These are phyloP conservation scores for Azolla pinnata DNA, from an alignment of 75 land plant species.

Conservation along the genomic window DNA sequence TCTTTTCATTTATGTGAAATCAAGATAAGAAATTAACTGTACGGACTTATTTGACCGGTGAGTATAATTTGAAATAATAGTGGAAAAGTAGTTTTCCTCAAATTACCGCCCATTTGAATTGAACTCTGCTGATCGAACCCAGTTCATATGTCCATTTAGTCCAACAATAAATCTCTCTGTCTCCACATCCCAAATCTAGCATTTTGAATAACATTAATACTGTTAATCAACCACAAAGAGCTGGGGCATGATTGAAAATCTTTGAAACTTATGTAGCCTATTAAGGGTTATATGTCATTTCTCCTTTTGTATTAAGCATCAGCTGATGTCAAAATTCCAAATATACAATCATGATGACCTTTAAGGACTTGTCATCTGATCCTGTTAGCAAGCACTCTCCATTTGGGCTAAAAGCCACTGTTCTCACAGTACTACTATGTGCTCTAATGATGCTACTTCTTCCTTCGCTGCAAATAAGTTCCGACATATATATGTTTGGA, in stretches of 20 bases:
- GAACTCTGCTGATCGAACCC: slow-evolving; percentile 38
- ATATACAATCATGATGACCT: slow-evolving; percentile 20
- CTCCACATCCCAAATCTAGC: slow-evolving; percentile 33
- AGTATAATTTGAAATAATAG: too few species aligned
- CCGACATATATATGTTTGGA: too few species aligned
- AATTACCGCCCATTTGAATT: slow-evolving; percentile 23
- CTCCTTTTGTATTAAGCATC: too few species aligned
- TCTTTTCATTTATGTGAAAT: too few species aligned
- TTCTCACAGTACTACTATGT: slow-evolving; percentile 26
- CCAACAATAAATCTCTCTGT: slow-evolving; percentile 19
- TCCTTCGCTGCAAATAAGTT: slow-evolving; percentile 26
- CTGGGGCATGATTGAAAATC: too few species aligned
- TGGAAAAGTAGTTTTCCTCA: neutral
- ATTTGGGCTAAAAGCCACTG: slow-evolving; percentile 30
- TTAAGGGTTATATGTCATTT: too few species aligned
- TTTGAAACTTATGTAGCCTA: too few species aligned
- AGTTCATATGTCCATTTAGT: slow-evolving; percentile 28
- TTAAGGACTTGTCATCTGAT: slow-evolving; percentile 29
- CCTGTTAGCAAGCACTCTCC: slow-evolving; percentile 25
- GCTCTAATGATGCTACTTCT: slow-evolving; percentile 20
- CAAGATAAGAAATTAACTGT: too few species aligned
- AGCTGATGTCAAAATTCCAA: too few species aligned
- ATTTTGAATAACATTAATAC: too few species aligned
- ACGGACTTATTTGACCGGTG: too few species aligned
- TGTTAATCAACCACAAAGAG: too few species aligned